phyloP scores from a whole-genome alignment of 2,329 filamentous ascomycete genomes.

The Dactylellina haptotyla region DNA sequence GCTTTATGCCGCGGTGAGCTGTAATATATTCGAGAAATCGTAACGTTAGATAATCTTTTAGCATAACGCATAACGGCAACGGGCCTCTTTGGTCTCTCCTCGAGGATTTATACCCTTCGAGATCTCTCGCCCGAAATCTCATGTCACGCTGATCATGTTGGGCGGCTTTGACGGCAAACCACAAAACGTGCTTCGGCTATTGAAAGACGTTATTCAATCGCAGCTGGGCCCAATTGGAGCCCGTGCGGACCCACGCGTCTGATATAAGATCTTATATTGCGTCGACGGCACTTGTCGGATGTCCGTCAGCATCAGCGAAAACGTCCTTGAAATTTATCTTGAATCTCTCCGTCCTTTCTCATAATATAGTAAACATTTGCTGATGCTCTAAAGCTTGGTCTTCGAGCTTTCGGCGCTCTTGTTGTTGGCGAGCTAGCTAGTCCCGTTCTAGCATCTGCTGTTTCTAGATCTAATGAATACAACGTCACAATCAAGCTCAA shows the following conservation, averaged over 20 bases:
- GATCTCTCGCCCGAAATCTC: too few species aligned
- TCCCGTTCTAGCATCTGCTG: conserved; percentile 28
- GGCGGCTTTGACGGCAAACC: not conserved
- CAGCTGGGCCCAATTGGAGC: too few species aligned
- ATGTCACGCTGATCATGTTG: not conserved
- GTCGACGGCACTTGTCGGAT: conserved; percentile 11
- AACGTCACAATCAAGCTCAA: conserved; percentile 12
- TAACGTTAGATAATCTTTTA: too few species aligned
- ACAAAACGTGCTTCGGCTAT: conserved; percentile 12
- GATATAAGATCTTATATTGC: not conserved
- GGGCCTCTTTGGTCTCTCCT: too few species aligned
- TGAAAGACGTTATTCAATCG: not conserved
- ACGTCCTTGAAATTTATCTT: not conserved
- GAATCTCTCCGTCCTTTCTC: not conserved
- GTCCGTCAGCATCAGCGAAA: not conserved
- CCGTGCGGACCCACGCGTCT: too few species aligned
- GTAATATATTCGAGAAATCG: too few species aligned
- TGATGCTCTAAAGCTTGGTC: not conserved
- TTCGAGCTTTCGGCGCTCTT: not conserved
- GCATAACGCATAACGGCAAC: too few species aligned
- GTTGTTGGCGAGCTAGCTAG: conserved; percentile 2
- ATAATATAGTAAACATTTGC: too few species aligned
- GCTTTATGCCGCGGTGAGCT: too few species aligned
- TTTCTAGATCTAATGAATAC: not conserved
- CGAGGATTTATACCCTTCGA: too few species aligned